Percentiles rank a stretch among this genome's conserved stretches.
Conservation (phyloP, 371 early-diverging fungal genomes). For the Funneliformis caledonium region DNA sequence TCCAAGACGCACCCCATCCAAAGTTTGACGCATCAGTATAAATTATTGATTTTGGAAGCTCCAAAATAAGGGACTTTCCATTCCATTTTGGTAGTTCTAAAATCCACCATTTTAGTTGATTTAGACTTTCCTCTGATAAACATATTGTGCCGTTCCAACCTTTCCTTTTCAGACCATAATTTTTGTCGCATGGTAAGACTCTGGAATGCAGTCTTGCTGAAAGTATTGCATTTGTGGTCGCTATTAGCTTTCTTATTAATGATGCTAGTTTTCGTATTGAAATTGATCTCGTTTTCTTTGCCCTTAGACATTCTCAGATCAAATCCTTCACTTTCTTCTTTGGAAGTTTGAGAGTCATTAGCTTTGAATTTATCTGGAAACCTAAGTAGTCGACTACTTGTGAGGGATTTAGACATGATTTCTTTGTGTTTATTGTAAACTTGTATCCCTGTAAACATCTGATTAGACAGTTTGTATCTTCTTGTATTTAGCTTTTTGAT, state of each 20-base stretch:
- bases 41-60: background rate
- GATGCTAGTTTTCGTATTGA: no score
- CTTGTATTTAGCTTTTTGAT: no score
- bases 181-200: background rate
- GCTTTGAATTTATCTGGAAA: no score
- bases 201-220: background rate
- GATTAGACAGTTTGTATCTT: no score
- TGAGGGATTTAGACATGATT: no score
- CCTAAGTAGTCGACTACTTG: no score
- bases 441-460: no score
- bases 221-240: background rate
- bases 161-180: background rate
- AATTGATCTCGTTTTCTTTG: no score
- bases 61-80: background rate
- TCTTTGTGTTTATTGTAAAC: no score
- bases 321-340: no score
- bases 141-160: background rate
- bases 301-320: no score
- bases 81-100: background rate
- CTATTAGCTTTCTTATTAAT: background rate
- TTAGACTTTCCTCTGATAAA: background rate
- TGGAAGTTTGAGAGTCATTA: no score
- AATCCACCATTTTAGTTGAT: background rate
- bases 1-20: background rate
- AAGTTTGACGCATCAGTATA: background rate